Evolutionary conservation across 1,139 yeast genomes (phyloP), one percentile per base, ranked within the genome.

Genomic region (Suhomyces choctaworum): DNA sequence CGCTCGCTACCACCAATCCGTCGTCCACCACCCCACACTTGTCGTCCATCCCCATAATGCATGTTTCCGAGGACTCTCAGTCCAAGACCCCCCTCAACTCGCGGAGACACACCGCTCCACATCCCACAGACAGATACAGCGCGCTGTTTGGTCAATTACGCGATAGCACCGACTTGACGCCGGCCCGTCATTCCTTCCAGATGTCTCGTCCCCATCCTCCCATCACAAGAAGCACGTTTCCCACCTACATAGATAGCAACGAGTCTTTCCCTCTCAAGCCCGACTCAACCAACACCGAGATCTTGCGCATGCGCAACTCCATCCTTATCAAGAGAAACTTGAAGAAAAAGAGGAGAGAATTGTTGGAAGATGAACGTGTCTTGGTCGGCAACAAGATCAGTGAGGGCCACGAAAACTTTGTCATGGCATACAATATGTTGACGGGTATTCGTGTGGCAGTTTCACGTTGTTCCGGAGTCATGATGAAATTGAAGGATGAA

Each of bases 401-500:
- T 44, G 96, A 88, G 59, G 97, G 96, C 29, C 97, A 92, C 54
- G 89, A 80, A 35, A 92, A 90, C 59, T 94, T 84, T 52, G 88
- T 89, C 23, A 82, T 92, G 70, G 98, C 97, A 1, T 94, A 92
- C 59, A 89, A 92, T 59, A 92, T 94, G 97, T 72, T 94, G 39
- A 90, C 98, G 0, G 98, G 99, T 9, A 92, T 94, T 33, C 73
- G 98, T 41, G 96, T 90, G 2, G 94, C 97, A 0, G 97, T 89
- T 1, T 86, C 96, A 8, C 69, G 96, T 39, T 85, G 95, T 51
- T 87, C 96, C 1, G 95, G 95, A 29, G 74, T 84, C 7, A 86
- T 88, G 76, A 77, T 82, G 39, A 82, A 83, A 24, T 64, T 92
- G 31, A 73, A 71, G 2, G 83, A 80, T 33, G 72, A 67, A 10